Percentiles rank a stretch among this genome's conserved stretches.
Evolutionary conservation across 2,329 filamentous ascomycete species (phyloP).

Genomic region (Cladosporium austrohemisphaericum): DNA sequence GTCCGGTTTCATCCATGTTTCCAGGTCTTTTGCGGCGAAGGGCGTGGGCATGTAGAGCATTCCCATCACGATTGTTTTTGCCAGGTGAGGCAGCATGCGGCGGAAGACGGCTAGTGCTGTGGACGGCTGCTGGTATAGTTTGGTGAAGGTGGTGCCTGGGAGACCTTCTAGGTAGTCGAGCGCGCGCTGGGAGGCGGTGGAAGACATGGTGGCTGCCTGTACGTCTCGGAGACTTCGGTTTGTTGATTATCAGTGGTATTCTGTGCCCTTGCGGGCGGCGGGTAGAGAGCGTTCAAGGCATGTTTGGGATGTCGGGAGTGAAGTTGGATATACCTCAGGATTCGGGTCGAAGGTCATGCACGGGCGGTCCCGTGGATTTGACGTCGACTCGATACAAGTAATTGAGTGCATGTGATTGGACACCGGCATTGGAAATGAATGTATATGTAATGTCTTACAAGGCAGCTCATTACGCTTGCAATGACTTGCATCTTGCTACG

Average conservation of each 20-base stretch:
- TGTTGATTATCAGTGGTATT: background rate
- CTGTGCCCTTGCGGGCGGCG: constrained; percentile 8
- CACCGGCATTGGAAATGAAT: too few species aligned
- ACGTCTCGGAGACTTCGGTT: background rate
- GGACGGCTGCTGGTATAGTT: constrained; percentile 92
- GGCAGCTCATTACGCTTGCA: too few species aligned
- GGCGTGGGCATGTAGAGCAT: constrained; percentile 86
- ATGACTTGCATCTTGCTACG: too few species aligned
- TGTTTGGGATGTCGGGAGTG: constrained; percentile 8
- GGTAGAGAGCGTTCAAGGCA: constrained; percentile 9
- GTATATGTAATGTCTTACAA: too few species aligned
- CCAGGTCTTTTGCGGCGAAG: constrained; percentile 73
- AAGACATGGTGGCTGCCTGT: constrained; percentile 32
- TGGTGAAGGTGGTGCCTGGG: constrained; percentile 81
- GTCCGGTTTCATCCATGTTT: constrained; percentile 75
- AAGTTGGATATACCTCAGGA: constrained; percentile 9
- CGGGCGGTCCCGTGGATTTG: too few species aligned
- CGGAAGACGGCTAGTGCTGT: constrained; percentile 93
- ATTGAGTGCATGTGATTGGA: too few species aligned
- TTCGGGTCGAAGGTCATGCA: constrained; percentile 3
- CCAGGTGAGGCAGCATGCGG: constrained; percentile 90
- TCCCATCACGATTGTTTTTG: constrained; percentile 93
- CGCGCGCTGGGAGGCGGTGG: constrained; percentile 55
- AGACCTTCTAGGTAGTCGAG: constrained; percentile 93
- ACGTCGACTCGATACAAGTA: too few species aligned